A percentile compares a stretch with the other conserved stretches of the same genome.
These are phyloP conservation scores for Fistulina hepatica DNA, from an alignment of 1,284 basidiomycete species.

Conservation along the genomic window DNA sequence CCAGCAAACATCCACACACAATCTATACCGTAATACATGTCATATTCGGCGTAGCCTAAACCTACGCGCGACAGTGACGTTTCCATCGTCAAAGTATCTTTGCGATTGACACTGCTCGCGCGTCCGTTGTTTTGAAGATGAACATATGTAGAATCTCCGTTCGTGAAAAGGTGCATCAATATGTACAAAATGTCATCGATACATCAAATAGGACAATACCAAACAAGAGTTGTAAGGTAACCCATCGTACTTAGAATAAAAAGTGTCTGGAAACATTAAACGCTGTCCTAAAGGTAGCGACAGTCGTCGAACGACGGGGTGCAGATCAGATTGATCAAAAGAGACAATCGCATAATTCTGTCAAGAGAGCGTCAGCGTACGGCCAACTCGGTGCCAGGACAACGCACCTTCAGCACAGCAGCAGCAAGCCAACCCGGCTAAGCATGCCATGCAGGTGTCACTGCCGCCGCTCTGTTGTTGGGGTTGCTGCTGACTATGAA, in stretches of 20 bases:
- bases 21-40: too few relatives aligned
- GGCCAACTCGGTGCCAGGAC: conserved; percentile 1
- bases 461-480: conserved; percentile 33
- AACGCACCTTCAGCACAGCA: conserved; percentile 70
- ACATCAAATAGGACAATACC: conserved; percentile 1
- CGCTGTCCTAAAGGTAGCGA: too few relatives aligned
- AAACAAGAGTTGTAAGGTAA: neutral
- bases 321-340: conserved; percentile 30
- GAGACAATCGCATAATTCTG: conserved; percentile 67
- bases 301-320: neutral
- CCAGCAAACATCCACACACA: too few relatives aligned
- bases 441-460: conserved; percentile 53
- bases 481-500: conserved; percentile 41
- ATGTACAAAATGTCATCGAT: neutral
- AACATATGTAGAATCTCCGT: neutral
- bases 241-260: neutral
- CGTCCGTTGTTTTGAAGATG: too few relatives aligned
- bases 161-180: neutral
- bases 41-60: too few relatives aligned
- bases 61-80: too few relatives aligned
- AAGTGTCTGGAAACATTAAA: neutral
- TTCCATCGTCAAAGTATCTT: too few relatives aligned
- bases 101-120: too few relatives aligned
- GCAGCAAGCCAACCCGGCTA: conserved; percentile 61
- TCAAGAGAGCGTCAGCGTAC: neutral